These are phyloP conservation scores for Scheffersomyces spartinae DNA, from an alignment of 805 yeast genomes.

Conservation along the genomic window DNA sequence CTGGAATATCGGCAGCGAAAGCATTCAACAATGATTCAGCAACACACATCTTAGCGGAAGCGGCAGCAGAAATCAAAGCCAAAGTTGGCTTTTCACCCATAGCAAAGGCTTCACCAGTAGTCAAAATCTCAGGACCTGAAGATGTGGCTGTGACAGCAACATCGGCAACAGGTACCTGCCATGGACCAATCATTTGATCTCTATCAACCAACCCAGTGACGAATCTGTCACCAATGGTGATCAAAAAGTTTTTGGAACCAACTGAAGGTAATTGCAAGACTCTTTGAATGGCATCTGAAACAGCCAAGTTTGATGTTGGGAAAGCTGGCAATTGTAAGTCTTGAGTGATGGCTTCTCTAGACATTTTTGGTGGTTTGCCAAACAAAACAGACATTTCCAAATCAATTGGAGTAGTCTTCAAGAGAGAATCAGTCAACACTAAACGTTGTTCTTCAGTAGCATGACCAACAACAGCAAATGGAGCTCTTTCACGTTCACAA, in stretches of 20 bases:
- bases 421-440: conserved; percentile 65
- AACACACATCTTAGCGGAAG: conserved; percentile 90
- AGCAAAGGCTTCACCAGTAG: conserved; percentile 94
- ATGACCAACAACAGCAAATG: conserved; percentile 89
- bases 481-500: conserved; percentile 93
- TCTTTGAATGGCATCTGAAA: conserved; percentile 63
- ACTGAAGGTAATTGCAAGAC: conserved; percentile 87
- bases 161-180: conserved; percentile 99
- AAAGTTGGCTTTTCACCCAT: conserved; percentile 93
- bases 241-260: conserved; percentile 86
- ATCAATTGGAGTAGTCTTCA: conserved; percentile 83
- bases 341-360: conserved; percentile 58
- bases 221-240: conserved; percentile 98
- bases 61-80: conserved; percentile 79
- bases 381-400: conserved; percentile 89
- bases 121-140: conserved; percentile 55
- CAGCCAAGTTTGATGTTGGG: conserved; percentile 19
- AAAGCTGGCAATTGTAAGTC: conserved; percentile 38
- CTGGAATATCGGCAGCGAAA: conserved; percentile 78
- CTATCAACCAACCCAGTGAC: conserved; percentile 94
- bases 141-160: conserved; percentile 94
- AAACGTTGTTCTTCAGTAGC: conserved; percentile 84
- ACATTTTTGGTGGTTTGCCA: conserved; percentile 96
- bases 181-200: conserved; percentile 98
- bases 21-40: conserved; percentile 89